phyloP scores from a whole-genome alignment of 2,329 filamentous ascomycete species.

The Pyricularia sp. region DNA sequence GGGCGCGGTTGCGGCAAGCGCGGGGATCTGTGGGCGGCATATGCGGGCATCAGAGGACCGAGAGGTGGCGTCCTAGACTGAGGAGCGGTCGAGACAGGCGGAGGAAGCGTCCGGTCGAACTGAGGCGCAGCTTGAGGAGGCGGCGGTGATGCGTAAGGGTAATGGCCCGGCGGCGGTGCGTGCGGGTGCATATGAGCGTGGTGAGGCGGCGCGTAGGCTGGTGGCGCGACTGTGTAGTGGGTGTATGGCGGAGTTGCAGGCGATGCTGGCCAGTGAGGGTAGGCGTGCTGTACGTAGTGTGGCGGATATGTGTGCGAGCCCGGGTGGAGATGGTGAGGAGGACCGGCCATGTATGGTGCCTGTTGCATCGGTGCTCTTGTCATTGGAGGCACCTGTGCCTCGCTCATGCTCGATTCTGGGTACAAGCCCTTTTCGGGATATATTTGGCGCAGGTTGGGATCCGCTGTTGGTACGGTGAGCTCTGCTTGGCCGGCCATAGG shows the following conservation, averaged over 20 bases:
- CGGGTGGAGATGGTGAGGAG: slow-evolving; percentile 10
- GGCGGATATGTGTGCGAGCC: slow-evolving; percentile 1
- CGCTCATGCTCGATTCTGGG: slow-evolving; percentile 87
- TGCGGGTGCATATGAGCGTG: slow-evolving; percentile 9
- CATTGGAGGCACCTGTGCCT: slow-evolving; percentile 70
- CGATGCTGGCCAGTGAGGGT: slow-evolving; percentile 3
- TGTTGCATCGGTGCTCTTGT: slow-evolving; percentile 63
- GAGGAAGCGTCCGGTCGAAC: slow-evolving; percentile 22
- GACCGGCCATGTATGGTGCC: slow-evolving; percentile 28
- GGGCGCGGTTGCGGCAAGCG: slow-evolving; percentile 5
- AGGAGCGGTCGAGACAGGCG: slow-evolving; percentile 13
- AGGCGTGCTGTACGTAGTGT: slow-evolving; percentile 2
- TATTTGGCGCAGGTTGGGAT: slow-evolving; percentile 72
- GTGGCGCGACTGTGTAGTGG: slow-evolving; percentile 2
- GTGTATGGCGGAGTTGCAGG: slow-evolving; percentile 8
- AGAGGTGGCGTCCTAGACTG: slow-evolving; percentile 12
- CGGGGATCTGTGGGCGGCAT: not conserved
- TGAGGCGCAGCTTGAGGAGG: not conserved
- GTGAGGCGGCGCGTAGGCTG: slow-evolving; percentile 9
- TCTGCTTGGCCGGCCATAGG: slow-evolving; percentile 64
- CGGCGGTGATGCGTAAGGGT: slow-evolving; percentile 17
- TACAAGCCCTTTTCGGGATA: slow-evolving; percentile 91
- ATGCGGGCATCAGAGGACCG: slow-evolving; percentile 19
- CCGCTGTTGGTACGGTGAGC: slow-evolving; percentile 72
- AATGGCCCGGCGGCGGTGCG: slow-evolving; percentile 5